Conservation (phyloP, 2,329 filamentous ascomycete species). For the Neonectria magnoliae region DNA sequence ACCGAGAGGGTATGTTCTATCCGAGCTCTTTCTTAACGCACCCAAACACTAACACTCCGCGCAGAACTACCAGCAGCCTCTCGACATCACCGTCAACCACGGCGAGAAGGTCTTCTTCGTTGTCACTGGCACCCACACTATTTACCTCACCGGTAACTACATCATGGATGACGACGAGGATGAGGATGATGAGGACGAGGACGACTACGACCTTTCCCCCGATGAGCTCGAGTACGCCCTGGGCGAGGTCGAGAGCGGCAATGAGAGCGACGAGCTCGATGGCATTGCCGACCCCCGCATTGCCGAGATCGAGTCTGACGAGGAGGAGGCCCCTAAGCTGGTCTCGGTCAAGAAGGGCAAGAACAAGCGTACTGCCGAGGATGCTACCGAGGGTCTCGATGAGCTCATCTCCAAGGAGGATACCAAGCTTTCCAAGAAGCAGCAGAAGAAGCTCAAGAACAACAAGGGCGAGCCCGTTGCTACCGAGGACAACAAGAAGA, state of each 20-base stretch:
- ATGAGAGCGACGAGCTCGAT: conserved; percentile 81
- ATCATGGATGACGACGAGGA: conserved; percentile 76
- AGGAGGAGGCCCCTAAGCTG: conserved; percentile 76
- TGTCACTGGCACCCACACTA: conserved; percentile 86
- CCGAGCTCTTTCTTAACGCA: not conserved
- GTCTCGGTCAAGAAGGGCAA: conserved; percentile 75
- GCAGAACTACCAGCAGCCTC: conserved; percentile 92
- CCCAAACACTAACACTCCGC: conserved; percentile 40
- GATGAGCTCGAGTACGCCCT: conserved; percentile 81
- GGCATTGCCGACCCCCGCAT: conserved; percentile 82
- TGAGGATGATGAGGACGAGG: conserved; percentile 72
- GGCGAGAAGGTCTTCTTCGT: conserved; percentile 93
- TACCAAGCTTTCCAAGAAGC: conserved; percentile 90
- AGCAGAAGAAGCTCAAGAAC: conserved; percentile 98
- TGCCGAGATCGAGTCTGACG: conserved; percentile 78
- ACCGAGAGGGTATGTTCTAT: conserved; percentile 78
- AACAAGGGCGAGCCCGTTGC: conserved; percentile 90
- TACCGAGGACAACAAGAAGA: conserved; percentile 72
- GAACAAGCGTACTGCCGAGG: conserved; percentile 92
- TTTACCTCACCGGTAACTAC: conserved; percentile 97
- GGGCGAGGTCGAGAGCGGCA: conserved; percentile 77
- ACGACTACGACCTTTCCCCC: conserved; percentile 83
- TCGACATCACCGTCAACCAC: conserved; percentile 91
- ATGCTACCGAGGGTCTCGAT: conserved; percentile 76
- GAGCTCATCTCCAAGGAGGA: conserved; percentile 86